Evolutionary conservation across 192 early-diverging fungal genomes (phyloP), one percentile per base, ranked within the genome.

Genomic region (Umbelopsis sp.): DNA sequence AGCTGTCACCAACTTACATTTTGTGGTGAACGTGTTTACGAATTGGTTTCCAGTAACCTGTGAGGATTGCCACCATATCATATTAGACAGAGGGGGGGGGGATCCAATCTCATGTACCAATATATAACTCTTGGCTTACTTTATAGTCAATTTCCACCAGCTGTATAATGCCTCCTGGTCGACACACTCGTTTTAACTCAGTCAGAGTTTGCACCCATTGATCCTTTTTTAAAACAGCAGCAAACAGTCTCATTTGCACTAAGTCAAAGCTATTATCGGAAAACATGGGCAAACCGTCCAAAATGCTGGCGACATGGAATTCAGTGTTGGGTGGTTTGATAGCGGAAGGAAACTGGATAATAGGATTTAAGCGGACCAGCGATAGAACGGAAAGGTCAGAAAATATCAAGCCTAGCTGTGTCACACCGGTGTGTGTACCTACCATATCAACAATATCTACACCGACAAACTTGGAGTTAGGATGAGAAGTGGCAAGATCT

Each of bases 141-240:
- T 65, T 78, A 38, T 69, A 36, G 14, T 78, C 73, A n/a, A 36
- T 41, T 32, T 77, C 75, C 50, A 77, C 16, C 25, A 77, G 24
- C 59, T 77, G 75, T n/a, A 77, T 54, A 17, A 24, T 66, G 8
- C 75, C 75, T 41, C 75, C 75, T 45, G 75, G 75, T 44, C 71
- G 72, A 12, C 44, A 50, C 21, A 77, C 75, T 44, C 75, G 62
- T n/a, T 72, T 72, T 12, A 32, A 21, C 41, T 77, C 75, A 25
- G 41, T 72, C 43, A 77, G 26, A 25, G 50, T 45, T 20, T 44
- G 11, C 3, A 38, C 43, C 75, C 75, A 77, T 68, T 68, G 69
- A 24, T 36, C 41, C 20, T 20, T 31, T 44, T 66, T 52, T 24
- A 77, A 47, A 4, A 43, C 70, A 11, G 71, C 68, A 14, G 50